Percentiles rank a stretch among this genome's conserved stretches.
phyloP scores from a whole-genome alignment of 1,139 yeast genomes.

The Saccharomyces hybrid region DNA sequence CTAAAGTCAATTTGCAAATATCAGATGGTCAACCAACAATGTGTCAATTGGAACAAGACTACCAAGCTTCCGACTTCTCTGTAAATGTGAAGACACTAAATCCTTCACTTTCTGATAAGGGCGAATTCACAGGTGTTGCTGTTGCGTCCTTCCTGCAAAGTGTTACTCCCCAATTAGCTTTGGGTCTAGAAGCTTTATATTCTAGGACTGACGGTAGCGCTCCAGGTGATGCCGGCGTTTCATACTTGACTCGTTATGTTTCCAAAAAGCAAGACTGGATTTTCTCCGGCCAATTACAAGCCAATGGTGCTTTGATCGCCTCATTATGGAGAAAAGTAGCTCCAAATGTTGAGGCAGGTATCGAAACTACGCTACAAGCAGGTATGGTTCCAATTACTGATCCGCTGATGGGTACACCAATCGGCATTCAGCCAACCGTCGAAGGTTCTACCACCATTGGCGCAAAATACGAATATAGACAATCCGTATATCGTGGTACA shows the following conservation, averaged over 20 bases:
- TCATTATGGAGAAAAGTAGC: constrained; percentile 93
- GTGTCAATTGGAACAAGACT: constrained; percentile 95
- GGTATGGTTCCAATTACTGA: constrained; percentile 73
- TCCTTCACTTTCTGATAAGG: constrained; percentile 71
- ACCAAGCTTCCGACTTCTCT: constrained; percentile 81
- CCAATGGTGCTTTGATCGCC: constrained; percentile 82
- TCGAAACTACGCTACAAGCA: constrained; percentile 82
- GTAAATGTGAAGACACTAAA: constrained; percentile 84
- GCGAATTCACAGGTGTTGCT: constrained; percentile 77
- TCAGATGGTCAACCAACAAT: constrained; percentile 87
- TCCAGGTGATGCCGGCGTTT: constrained; percentile 90
- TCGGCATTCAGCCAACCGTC: constrained; percentile 70
- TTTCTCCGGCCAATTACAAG: constrained; percentile 89
- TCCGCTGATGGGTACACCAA: constrained; percentile 74
- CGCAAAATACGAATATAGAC: constrained; percentile 97
- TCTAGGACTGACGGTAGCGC: constrained; percentile 64
- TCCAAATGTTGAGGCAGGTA: constrained; percentile 92
- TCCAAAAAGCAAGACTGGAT: constrained; percentile 70
- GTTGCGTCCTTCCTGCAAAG: constrained; percentile 89
- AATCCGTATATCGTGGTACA: constrained; percentile 93
- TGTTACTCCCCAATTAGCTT: constrained; percentile 70
- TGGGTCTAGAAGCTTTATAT: constrained; percentile 92
- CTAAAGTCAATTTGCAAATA: constrained; percentile 84
- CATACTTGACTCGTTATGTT: constrained; percentile 86
- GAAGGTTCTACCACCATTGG: constrained; percentile 93